phyloP scores from a whole-genome alignment of 108 stramenopile species.

The Cyclotella distinguenda region DNA sequence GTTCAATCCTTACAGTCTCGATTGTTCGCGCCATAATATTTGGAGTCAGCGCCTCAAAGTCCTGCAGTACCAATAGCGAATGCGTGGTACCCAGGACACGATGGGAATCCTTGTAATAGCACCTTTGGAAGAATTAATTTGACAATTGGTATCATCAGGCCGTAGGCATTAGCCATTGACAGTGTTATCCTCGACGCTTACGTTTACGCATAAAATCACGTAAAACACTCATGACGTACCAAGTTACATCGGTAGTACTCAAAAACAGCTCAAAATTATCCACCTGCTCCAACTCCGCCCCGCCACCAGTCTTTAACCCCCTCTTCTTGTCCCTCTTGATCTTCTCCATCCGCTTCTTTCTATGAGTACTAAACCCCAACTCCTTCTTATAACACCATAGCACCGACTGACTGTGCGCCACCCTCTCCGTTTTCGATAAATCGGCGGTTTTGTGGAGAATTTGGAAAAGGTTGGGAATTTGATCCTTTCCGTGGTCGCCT shows the following conservation, averaged over 20 bases:
- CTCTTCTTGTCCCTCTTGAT: conserved; percentile 90
- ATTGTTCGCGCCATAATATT: conserved; percentile 98
- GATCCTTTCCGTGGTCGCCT: conserved; percentile 98
- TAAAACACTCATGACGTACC: too few relatives aligned
- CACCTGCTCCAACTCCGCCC: conserved; percentile 14
- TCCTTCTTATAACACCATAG: conserved; percentile 99
- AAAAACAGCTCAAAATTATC: conserved; percentile 99
- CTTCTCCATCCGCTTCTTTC: conserved; percentile 95
- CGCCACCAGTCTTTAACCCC: conserved; percentile 52
- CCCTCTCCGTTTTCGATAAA: conserved; percentile 65
- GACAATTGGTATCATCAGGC: too few relatives aligned
- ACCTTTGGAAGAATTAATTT: too few relatives aligned
- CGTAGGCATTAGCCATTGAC: too few relatives aligned
- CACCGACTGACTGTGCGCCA: conserved; percentile 48
- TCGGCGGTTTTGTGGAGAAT: conserved; percentile 84
- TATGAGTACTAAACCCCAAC: conserved; percentile 95
- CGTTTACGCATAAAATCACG: too few relatives aligned
- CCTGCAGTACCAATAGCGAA: conserved; percentile 95
- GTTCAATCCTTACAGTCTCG: too few relatives aligned
- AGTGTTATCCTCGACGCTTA: too few relatives aligned
- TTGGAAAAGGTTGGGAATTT: conserved; percentile 96
- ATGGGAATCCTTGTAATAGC: conserved; percentile 98
- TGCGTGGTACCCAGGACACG: conserved; percentile 96
- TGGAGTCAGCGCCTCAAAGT: conserved; percentile 98
- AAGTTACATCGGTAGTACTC: conserved; percentile 90